Base-by-base conservation (phyloP, 1,139 yeast genomes). In the Saccharomyces hybrid region DNA sequence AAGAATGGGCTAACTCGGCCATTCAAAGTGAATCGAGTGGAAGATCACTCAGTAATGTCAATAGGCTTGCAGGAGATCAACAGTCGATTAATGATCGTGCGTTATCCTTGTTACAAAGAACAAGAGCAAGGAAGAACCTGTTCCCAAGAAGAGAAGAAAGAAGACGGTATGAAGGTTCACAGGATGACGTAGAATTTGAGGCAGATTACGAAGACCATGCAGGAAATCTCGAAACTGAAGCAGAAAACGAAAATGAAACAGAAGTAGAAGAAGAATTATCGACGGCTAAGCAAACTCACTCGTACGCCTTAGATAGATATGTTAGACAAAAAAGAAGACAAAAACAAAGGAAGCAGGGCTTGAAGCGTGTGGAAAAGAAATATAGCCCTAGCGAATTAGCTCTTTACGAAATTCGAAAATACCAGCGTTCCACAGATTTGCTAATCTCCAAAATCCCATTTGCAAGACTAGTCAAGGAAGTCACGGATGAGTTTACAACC, bases 381-480 rank as follows among this genome's bases (percentile, higher is more conserved):
- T 84, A 80, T 64, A 78, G 78, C 55, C 93, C 95, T 0, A 95
- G 96, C 8, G 83, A 87, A 0, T 73, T 75, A 47, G 96, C 96
- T 0, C 70, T 88, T 49, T 75, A 86, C 60, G 97, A 91, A 65
- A 88, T 91, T 47, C 75, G 95, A 56, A 79, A 78, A 63, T 90
- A 82, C 63, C 98, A 91, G 68, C 80, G 83, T 63, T 76, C 84
- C 30, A 86, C 96, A 0, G 95, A 88, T 58, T 73, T 91, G 50
- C 75, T 91, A 52, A 76, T 91, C 41, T 77, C 93, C 48, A 89
- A 89, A 65, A 78, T 91, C 49, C 98, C 98, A n/a, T 91, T 91
- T 77, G 95, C 97, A 1, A 76, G 97, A 58, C 75, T 90, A 38
- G 80, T 75, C 5, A 80, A 89, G 56, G 97, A 91, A 61, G 86